These are phyloP conservation scores for Plenodomus lindquistii DNA, from an alignment of 2,329 filamentous ascomycete species.

Conservation along the genomic window DNA sequence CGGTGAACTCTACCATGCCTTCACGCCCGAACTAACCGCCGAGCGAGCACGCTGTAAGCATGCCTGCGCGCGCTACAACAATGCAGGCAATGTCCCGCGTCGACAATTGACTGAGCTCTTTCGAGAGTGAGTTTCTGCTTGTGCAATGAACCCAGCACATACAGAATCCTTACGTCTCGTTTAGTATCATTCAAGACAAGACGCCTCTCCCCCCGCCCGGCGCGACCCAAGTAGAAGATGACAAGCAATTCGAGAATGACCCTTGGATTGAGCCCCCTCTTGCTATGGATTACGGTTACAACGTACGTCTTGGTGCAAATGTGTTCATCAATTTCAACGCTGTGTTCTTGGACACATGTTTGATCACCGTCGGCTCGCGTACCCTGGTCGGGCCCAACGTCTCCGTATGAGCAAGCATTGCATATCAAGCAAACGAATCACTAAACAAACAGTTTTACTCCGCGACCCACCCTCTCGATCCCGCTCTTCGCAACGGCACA, in stretches of 20 bases:
- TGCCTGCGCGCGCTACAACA: conserved; percentile 68
- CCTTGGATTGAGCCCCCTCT: conserved; percentile 74
- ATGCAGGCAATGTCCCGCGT: conserved; percentile 61
- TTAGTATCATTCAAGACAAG: conserved; percentile 65
- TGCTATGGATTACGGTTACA: conserved; percentile 76
- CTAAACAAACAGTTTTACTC: conserved; percentile 60
- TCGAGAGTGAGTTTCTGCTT: conserved; percentile 64
- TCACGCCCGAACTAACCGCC: conserved; percentile 68
- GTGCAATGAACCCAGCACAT: background rate
- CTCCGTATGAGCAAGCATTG: conserved; percentile 33
- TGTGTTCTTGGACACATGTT: conserved; percentile 76
- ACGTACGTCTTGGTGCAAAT: conserved; percentile 69
- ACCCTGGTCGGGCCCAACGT: conserved; percentile 81
- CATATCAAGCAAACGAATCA: background rate
- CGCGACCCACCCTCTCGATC: conserved; percentile 77
- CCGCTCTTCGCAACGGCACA: conserved; percentile 71
- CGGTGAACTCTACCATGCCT: conserved; percentile 75
- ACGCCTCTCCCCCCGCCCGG: conserved; percentile 65
- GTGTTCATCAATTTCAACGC: conserved; percentile 78
- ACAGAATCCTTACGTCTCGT: background rate
- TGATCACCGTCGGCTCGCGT: conserved; percentile 73
- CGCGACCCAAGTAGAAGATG: conserved; percentile 65
- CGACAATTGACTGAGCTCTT: conserved; percentile 68
- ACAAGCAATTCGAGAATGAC: conserved; percentile 63
- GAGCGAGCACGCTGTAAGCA: conserved; percentile 65